A percentile compares a stretch with the other conserved stretches of the same genome.
These are phyloP conservation scores for Podaxis sp. DNA, from an alignment of 768 basidiomycete species.

Conservation along the genomic window DNA sequence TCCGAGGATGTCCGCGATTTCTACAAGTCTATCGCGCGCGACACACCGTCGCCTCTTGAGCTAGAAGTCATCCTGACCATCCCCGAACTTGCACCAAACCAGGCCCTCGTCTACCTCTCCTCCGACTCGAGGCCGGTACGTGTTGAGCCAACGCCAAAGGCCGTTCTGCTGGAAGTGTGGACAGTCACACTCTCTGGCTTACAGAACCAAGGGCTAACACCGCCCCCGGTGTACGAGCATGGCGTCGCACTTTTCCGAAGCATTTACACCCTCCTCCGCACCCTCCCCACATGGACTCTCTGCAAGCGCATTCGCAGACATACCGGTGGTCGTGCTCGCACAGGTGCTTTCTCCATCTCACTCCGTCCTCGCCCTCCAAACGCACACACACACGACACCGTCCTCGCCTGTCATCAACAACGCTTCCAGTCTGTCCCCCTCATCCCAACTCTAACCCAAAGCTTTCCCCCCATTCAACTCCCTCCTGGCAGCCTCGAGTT, in stretches of 20 bases:
- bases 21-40: slow-evolving; percentile 15
- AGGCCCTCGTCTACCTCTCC: slow-evolving; percentile 70
- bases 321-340: slow-evolving; percentile 30
- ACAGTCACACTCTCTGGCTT: slow-evolving; percentile 8
- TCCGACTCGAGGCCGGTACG: slow-evolving; percentile 60
- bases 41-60: neutral
- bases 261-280: slow-evolving; percentile 67
- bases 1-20: slow-evolving; percentile 15
- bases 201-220: neutral
- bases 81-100: slow-evolving; percentile 67
- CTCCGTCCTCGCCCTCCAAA: slow-evolving; percentile 25
- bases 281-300: slow-evolving; percentile 77
- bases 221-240: slow-evolving; percentile 71
- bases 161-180: slow-evolving; percentile 36
- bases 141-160: slow-evolving; percentile 67
- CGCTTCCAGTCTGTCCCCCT: slow-evolving; percentile 20
- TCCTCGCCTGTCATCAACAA: slow-evolving; percentile 35
- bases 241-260: slow-evolving; percentile 81
- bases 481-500: slow-evolving; percentile 65
- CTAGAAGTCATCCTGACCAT: slow-evolving; percentile 58
- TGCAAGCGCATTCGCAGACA: slow-evolving; percentile 57
- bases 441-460: slow-evolving; percentile 52
- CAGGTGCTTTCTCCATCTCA: slow-evolving; percentile 41
- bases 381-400: slow-evolving; percentile 12
- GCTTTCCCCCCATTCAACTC: slow-evolving; percentile 68